Evolutionary conservation across 768 basidiomycete genomes (phyloP), one percentile per base, ranked within the genome.

Genomic region (Coprinellus aureogranulatus): DNA sequence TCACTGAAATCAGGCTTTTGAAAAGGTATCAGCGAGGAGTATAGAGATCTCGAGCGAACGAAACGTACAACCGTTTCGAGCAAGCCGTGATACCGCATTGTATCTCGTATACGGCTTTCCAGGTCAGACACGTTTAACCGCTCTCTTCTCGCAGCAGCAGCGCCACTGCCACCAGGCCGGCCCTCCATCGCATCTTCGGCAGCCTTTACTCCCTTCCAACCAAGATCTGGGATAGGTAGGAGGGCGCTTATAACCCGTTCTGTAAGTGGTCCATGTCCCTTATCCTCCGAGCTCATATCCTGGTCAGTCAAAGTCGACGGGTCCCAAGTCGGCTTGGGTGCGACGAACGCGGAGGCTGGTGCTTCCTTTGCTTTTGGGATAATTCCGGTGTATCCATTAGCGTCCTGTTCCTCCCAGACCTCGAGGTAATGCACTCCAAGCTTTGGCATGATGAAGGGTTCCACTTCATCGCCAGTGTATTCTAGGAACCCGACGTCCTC

Each of bases 401-500:
- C 79, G 69, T 99, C 96, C 67, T 92, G 87, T 64, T 97, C 94
- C 61, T 95, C 95, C 95, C 96, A 99, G 0, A 88, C 79, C 53
- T 96, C 91, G 34, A 85, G 75, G 65, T 98, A 99, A 72, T 96
- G 94, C 62, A 86, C 79, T 22, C 83, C 96, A 0, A 97, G 81
- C 55, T 88, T 84, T 27, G 96, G 96, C 73, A 95, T 84, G 31
- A 92, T 72, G 65, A 84, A 97, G 0, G 92, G 89, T 57, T 94
- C 91, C 9, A 91, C 78, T 60, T 97, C 94, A 65, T 98, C 94
- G n/a, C 83, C 90, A 11, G 88, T 87, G 65, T 90, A 90, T 59
- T 92, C 90, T 53, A 99, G 79, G 71, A 94, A 95, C 2, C 96
- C 96, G 27, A 98, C 75, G 67, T 99, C 97, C 71, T 98, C 97